These are phyloP conservation scores for Ceratobasidium sp. DNA, from an alignment of 1,284 basidiomycete genomes.

Conservation along the genomic window DNA sequence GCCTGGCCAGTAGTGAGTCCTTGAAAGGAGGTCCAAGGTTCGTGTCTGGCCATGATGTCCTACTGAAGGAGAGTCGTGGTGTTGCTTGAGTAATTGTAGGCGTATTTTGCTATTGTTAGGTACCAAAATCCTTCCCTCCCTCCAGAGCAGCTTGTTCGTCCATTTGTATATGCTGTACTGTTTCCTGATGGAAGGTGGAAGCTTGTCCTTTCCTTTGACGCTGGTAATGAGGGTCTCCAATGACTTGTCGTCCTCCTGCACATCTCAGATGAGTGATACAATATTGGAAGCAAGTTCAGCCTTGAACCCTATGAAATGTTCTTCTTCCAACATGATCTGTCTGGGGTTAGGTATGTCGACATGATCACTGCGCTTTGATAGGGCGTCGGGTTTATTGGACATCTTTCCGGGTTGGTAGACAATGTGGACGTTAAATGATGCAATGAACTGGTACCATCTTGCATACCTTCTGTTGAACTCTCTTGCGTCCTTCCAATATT, in stretches of 20 bases:
- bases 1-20: background rate
- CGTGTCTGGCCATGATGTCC: slow-evolving; percentile 14
- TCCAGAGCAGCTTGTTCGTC: too few species aligned
- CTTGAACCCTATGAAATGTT: background rate
- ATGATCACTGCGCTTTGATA: background rate
- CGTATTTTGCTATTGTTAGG: slow-evolving; percentile 18
- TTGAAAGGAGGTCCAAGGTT: background rate
- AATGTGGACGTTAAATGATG: slow-evolving; percentile 48
- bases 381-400: slow-evolving; percentile 6
- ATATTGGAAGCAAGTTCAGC: background rate
- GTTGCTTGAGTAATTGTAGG: background rate
- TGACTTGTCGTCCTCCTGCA: too few species aligned
- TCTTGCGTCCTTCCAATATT: background rate
- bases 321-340: background rate
- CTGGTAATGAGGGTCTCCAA: too few species aligned
- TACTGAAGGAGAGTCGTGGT: slow-evolving; percentile 4
- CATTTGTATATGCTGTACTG: too few species aligned
- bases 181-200: too few species aligned
- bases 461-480: background rate
- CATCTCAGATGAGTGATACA: slow-evolving; percentile 53
- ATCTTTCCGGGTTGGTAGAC: slow-evolving; percentile 48
- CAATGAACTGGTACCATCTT: slow-evolving; percentile 6
- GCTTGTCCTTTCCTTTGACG: too few species aligned
- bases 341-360: too few species aligned
- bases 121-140: slow-evolving; percentile 35